Base-by-base conservation (phyloP, 805 yeast species). In the Ogataea polymorpha region DNA sequence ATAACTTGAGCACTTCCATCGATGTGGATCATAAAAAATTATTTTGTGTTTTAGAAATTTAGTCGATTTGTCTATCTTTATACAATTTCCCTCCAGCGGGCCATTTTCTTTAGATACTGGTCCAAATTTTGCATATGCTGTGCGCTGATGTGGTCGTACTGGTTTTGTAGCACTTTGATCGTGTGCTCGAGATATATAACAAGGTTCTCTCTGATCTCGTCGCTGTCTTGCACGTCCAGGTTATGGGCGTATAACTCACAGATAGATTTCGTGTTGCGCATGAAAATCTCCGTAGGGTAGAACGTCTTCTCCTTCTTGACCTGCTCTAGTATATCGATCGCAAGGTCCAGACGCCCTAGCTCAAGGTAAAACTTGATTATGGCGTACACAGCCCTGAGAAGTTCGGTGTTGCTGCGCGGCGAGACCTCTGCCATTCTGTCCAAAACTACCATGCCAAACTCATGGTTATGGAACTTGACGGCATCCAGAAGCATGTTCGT, bases 401-500 rank as follows among this genome's bases (percentile, higher is more conserved):
- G 32, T 35, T 53, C 50, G 2, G 34, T 27, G 28, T 42, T 44
- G 31, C 43, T 28, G 13, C 17, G 12, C 3, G 59, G 58, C 9
- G 25, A 30, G 21, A 41, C 18, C 5, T 26, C 15, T 8, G 35
- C 35, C 28, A 53, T 40, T 8, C 37, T 29, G 12, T 37, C 31
- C 32, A 51, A 34, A 9, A 53, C 23, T 37, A 39, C 29, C 15
- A 36, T 25, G 11, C 51, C 48, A 9, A 39, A 17, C n/a, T 43
- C 47, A 27, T 18, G 30, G 23, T 23, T 44, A 25, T 35, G 39
- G 26, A 24, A 24, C 15, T 42, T 48, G 9, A 48, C 39, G 21
- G 47, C 29, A 29, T 41, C 46, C 17, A 42, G 26, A 16, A 50
- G 23, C 21, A 50, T 14, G 24, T 32, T 35, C 23, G 41, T 23